Percentiles rank a stretch among this genome's conserved stretches.
Evolutionary conservation across 352 stramenopile genomes (phyloP).

Genomic region (Chrysophaeum taylorii): DNA sequence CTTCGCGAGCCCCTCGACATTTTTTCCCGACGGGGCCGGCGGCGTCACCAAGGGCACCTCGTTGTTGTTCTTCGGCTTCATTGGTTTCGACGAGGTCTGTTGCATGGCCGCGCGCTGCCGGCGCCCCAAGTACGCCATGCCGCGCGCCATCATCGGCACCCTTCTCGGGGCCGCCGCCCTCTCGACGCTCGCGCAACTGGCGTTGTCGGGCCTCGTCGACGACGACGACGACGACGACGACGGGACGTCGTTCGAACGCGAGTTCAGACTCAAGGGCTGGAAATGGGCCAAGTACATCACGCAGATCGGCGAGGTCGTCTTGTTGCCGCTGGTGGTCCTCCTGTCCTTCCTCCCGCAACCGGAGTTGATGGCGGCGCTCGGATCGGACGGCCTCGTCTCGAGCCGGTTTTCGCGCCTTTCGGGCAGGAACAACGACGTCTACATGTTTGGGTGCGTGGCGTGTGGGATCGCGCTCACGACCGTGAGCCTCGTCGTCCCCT

Average conservation of each 20-base stretch:
- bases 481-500: conserved; percentile 59
- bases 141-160: conserved; percentile 70
- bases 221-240: conserved; percentile 19
- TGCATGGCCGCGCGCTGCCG: conserved; percentile 68
- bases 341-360: conserved; percentile 80
- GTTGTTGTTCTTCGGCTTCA: conserved; percentile 78
- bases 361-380: conserved; percentile 76
- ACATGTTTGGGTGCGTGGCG: conserved; percentile 23
- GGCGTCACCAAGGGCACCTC: conserved; percentile 11
- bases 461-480: conserved; percentile 52
- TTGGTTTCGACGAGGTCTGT: conserved; percentile 92
- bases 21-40: conserved; percentile 15
- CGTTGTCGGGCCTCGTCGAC: conserved; percentile 26
- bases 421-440: conserved; percentile 61
- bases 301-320: conserved; percentile 74
- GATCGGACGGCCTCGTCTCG: conserved; percentile 78
- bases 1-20: conserved; percentile 9
- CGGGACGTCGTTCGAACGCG: conserved; percentile 39
- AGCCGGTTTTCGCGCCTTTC: conserved; percentile 66
- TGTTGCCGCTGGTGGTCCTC: conserved; percentile 81
- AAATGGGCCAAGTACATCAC: conserved; percentile 66
- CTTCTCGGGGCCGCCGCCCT: conserved; percentile 60
- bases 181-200: conserved; percentile 27
- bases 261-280: conserved; percentile 47
- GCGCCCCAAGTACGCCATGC: conserved; percentile 61